Percentiles rank a stretch among this genome's conserved stretches.
Evolutionary conservation across 345 rosid genomes (phyloP).

Genomic region (Brassica incana): DNA sequence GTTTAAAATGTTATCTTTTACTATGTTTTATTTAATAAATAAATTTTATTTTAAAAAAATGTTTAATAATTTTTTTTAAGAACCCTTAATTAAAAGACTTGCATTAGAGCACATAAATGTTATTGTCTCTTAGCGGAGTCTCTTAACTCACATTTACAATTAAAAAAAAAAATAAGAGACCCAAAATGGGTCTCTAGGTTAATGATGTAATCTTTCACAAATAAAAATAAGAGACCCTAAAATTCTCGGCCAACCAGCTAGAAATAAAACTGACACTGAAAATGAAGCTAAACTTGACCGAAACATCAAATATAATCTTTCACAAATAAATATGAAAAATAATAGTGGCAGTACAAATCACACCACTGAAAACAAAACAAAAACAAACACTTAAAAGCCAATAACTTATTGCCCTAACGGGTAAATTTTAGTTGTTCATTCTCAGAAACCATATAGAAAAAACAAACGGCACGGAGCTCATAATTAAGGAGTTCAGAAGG

Average conservation of each 20-base stretch:
- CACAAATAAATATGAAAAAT: conserved; percentile 19
- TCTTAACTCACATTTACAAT: no score
- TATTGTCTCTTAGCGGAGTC: no score
- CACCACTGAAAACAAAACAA: not conserved
- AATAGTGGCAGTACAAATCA: conserved; percentile 13
- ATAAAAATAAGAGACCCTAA: no score
- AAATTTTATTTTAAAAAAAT: no score
- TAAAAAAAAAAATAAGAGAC: no score
- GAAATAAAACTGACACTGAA: not conserved
- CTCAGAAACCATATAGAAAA: conserved; percentile 24
- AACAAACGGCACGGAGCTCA: conserved; percentile 34
- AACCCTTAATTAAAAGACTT: no score
- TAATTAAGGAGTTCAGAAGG: conserved; percentile 12
- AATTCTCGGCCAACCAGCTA: not conserved
- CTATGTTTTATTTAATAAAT: no score
- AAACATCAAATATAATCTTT: not conserved
- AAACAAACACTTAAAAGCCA: not conserved
- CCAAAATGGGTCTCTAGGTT: no score
- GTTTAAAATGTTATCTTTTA: no score
- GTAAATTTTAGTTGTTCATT: conserved; percentile 16
- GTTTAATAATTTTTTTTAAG: no score
- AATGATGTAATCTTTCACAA: no score
- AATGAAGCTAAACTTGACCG: not conserved
- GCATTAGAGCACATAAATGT: no score
- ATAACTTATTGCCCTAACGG: not conserved